These are phyloP conservation scores for Parasitella parasitica DNA, from an alignment of 371 early-diverging fungal species.

Conservation along the genomic window DNA sequence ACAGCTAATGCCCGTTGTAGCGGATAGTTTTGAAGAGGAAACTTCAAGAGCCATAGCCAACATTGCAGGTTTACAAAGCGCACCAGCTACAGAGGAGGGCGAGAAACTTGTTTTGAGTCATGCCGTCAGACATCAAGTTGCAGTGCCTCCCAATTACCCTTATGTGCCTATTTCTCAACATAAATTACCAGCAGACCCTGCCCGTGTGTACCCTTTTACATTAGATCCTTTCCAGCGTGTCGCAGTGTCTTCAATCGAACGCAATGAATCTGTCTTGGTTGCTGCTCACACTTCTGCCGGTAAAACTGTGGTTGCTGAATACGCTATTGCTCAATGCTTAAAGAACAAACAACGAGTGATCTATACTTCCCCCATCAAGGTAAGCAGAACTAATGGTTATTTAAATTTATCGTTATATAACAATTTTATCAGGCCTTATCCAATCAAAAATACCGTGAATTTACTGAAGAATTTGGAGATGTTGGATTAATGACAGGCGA, in stretches of 20 bases:
- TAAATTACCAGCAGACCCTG: constrained; percentile 77
- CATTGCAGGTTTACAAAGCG: constrained; percentile 61
- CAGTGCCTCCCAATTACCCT: constrained; percentile 84
- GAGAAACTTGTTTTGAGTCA: constrained; percentile 57
- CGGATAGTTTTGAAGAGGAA: constrained; percentile 80
- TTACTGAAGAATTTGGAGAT: constrained; percentile 97
- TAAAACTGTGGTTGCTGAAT: constrained; percentile 99
- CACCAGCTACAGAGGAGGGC: constrained; percentile 59
- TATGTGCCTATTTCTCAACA: constrained; percentile 90
- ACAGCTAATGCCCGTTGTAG: constrained; percentile 59
- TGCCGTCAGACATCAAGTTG: constrained; percentile 92
- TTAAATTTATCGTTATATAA: neutral
- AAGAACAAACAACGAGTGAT: constrained; percentile 97
- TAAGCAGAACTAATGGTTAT: constrained; percentile 19
- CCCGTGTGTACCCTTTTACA: constrained; percentile 90
- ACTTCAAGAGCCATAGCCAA: constrained; percentile 71
- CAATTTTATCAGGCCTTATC: constrained; percentile 86
- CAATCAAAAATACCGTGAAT: constrained; percentile 99
- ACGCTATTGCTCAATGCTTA: constrained; percentile 97
- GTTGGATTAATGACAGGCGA: constrained; percentile 99
- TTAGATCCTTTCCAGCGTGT: constrained; percentile 99
- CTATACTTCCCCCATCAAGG: constrained; percentile 99
- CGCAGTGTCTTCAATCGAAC: constrained; percentile 89
- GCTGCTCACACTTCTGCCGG: constrained; percentile 99
- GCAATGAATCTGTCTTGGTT: constrained; percentile 97